phyloP scores from a whole-genome alignment of 768 basidiomycete species.

The Tricholoma sp. region DNA sequence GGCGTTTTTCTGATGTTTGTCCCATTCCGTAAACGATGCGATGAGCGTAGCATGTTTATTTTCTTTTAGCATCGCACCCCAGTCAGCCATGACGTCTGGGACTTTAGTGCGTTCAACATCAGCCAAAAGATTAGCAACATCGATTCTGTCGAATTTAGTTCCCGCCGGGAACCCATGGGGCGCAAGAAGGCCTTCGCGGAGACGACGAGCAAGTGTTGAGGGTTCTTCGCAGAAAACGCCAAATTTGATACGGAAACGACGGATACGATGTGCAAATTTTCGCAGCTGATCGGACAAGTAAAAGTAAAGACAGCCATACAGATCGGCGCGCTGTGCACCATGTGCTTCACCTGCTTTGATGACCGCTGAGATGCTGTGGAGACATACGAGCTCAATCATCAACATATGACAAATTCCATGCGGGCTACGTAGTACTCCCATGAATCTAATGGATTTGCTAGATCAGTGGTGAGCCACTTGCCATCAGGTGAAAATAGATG shows the following conservation, averaged over 20 bases:
- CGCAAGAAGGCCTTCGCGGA: constrained; percentile 10
- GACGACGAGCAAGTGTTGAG: constrained; percentile 15
- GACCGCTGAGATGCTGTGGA: constrained; percentile 22
- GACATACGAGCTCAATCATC: background rate
- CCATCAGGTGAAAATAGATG: constrained; percentile 35
- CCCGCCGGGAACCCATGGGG: constrained; percentile 14
- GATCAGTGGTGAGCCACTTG: constrained; percentile 27
- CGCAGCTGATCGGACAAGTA: constrained; percentile 30
- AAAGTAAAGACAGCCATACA: constrained; percentile 41
- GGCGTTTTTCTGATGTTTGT: background rate
- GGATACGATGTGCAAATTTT: constrained; percentile 26
- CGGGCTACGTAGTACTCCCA: constrained; percentile 33
- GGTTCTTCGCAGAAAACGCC: constrained; percentile 25
- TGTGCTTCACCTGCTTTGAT: constrained; percentile 25
- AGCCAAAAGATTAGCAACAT: constrained; percentile 38
- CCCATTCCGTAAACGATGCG: background rate
- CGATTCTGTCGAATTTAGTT: constrained; percentile 36
- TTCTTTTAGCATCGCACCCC: constrained; percentile 29
- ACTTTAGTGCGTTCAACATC: constrained; percentile 20
- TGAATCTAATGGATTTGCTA: constrained; percentile 27
- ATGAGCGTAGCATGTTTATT: background rate
- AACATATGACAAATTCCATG: background rate
- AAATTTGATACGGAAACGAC: constrained; percentile 23
- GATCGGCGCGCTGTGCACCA: constrained; percentile 29
- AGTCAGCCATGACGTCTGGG: constrained; percentile 24